A percentile compares a stretch with the other conserved stretches of the same genome.
Evolutionary conservation across 192 early-diverging fungal species (phyloP).

Genomic region (Dimargaris cristalligena): DNA sequence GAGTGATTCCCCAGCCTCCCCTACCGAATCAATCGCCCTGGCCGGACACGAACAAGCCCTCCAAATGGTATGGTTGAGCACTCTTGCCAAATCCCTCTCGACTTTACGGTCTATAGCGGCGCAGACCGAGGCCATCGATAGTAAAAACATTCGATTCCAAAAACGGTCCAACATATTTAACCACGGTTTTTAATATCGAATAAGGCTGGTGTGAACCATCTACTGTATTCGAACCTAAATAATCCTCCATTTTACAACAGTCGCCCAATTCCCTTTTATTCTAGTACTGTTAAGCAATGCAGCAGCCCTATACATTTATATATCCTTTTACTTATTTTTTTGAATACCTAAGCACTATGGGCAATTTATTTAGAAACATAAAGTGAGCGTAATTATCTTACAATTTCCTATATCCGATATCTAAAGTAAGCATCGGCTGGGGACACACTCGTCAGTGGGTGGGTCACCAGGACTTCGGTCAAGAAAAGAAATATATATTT

Average conservation of each 20-base stretch:
- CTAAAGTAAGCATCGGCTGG: no score
- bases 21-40: background rate
- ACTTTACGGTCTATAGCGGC: background rate
- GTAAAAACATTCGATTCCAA: background rate
- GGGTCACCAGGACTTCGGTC: background rate
- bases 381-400: no score
- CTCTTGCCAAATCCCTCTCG: background rate
- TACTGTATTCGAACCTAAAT: background rate
- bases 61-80: background rate
- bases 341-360: no score
- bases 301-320: no score
- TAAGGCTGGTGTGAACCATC: background rate
- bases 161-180: background rate
- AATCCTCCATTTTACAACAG: background rate
- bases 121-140: background rate
- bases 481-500: background rate
- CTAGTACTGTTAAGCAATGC: no score
- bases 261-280: background rate
- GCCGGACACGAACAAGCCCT: background rate
- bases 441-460: no score
- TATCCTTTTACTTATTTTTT: no score
- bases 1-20: background rate
- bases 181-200: background rate
- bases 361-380: no score
- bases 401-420: no score